Conservation (phyloP, 441 rosid species). For the Metrosideros polymorpha region DNA sequence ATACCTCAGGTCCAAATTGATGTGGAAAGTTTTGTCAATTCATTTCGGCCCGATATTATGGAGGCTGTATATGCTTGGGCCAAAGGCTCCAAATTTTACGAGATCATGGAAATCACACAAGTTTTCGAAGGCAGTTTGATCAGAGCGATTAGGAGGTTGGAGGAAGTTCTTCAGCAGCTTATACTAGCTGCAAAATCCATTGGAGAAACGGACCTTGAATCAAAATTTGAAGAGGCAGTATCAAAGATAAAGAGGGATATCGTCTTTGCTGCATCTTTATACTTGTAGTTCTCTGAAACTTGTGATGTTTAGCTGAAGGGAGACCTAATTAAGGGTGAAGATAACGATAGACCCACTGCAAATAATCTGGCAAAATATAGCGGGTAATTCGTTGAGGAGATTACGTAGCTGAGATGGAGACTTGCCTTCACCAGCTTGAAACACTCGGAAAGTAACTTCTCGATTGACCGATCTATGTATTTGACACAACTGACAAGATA, state of each 20-base stretch:
- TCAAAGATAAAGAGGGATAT: slow-evolving; percentile 95
- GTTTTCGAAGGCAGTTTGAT: slow-evolving; percentile 97
- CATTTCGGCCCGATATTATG: slow-evolving; percentile 92
- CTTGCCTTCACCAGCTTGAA: not conserved
- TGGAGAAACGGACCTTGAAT: slow-evolving; percentile 80
- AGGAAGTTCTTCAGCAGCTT: slow-evolving; percentile 96
- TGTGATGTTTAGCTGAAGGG: not conserved
- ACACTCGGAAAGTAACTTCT: not conserved
- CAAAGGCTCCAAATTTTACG: slow-evolving; percentile 87
- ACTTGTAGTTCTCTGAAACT: slow-evolving; percentile 34
- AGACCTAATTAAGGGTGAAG: not conserved
- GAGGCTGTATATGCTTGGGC: slow-evolving; percentile 97
- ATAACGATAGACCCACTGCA: not conserved
- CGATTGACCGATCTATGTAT: not conserved
- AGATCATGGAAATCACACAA: slow-evolving; percentile 85
- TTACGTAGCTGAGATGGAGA: not conserved
- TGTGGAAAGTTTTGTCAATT: slow-evolving; percentile 72
- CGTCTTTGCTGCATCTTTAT: slow-evolving; percentile 94
- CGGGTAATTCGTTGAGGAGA: not conserved
- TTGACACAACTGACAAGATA: not conserved
- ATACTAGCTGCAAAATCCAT: slow-evolving; percentile 81
- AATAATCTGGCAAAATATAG: not conserved
- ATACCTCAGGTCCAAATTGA: slow-evolving; percentile 68
- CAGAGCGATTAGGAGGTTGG: slow-evolving; percentile 95
- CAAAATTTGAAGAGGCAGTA: slow-evolving; percentile 85